A percentile compares a stretch with the other conserved stretches of the same genome.
These are phyloP conservation scores for Croton setiger DNA, from an alignment of 441 rosid species.

Conservation along the genomic window DNA sequence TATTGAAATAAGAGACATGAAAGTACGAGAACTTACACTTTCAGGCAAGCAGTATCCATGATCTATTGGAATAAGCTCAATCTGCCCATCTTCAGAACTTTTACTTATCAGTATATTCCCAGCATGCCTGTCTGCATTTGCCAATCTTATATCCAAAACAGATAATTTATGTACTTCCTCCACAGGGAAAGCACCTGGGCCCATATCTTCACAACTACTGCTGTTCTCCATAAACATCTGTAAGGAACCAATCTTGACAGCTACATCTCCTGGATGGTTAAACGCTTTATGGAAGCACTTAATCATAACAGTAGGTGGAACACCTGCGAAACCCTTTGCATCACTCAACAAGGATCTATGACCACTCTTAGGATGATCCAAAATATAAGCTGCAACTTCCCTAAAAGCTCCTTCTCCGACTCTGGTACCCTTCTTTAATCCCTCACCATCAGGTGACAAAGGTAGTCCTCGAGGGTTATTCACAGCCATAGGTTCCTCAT, in stretches of 20 bases:
- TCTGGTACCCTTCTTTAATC: conserved; percentile 81
- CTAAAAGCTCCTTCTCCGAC: conserved; percentile 85
- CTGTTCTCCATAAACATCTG: conserved; percentile 65
- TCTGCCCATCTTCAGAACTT: conserved; percentile 37
- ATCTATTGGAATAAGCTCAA: conserved; percentile 66
- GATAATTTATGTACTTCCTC: conserved; percentile 79
- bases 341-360: conserved; percentile 28
- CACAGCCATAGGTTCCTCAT: conserved; percentile 79
- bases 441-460: conserved; percentile 58
- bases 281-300: conserved; percentile 60
- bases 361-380: conserved; percentile 70
- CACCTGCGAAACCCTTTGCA: conserved; percentile 68
- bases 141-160: conserved; percentile 70
- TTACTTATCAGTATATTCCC: conserved; percentile 63
- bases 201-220: conserved; percentile 87
- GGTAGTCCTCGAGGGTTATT: conserved; percentile 76
- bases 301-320: conserved; percentile 64
- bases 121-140: conserved; percentile 84
- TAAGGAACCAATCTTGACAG: conserved; percentile 64
- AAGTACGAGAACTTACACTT: conserved; percentile 42
- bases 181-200: conserved; percentile 63
- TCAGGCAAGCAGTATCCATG: conserved; percentile 90
- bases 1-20: not conserved
- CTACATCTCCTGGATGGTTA: conserved; percentile 45
- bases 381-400: conserved; percentile 79